Evolutionary conservation across 1,139 yeast genomes (phyloP).

Genomic region (Suzukiozyma palmioleophila): DNA sequence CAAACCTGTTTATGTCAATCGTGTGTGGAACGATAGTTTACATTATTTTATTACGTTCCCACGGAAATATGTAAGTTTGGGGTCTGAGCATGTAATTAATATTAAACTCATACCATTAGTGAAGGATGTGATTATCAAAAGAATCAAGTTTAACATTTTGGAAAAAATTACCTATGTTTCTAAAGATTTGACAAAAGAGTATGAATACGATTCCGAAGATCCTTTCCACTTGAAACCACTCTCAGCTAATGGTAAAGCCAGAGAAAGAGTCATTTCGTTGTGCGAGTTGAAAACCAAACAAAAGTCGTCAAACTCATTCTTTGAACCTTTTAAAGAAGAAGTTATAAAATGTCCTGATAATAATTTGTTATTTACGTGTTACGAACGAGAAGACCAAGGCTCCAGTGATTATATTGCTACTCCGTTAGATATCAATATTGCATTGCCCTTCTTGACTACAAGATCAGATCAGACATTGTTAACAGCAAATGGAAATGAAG

Average conservation of each 20-base stretch:
- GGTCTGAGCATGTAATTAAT: slow-evolving; percentile 56
- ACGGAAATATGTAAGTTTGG: slow-evolving; percentile 67
- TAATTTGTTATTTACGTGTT: slow-evolving; percentile 56
- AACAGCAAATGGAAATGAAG: slow-evolving; percentile 23
- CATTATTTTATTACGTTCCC: slow-evolving; percentile 79
- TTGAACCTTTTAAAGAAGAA: slow-evolving; percentile 57
- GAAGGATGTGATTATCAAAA: slow-evolving; percentile 62
- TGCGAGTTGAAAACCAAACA: slow-evolving; percentile 59
- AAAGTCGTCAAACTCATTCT: slow-evolving; percentile 26
- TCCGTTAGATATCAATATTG: slow-evolving; percentile 43
- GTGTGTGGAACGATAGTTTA: slow-evolving; percentile 77
- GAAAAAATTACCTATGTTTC: slow-evolving; percentile 71
- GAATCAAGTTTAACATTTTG: slow-evolving; percentile 66
- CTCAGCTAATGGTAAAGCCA: slow-evolving; percentile 21
- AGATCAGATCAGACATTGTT: slow-evolving; percentile 28
- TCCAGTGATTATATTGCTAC: slow-evolving; percentile 33
- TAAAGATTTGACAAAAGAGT: slow-evolving; percentile 49
- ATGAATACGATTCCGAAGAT: slow-evolving; percentile 52
- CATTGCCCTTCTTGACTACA: slow-evolving; percentile 45
- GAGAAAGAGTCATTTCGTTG: slow-evolving; percentile 54
- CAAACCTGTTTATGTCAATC: slow-evolving; percentile 77
- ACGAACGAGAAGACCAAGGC: slow-evolving; percentile 26
- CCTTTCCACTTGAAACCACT: slow-evolving; percentile 25
- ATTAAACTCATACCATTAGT: slow-evolving; percentile 72
- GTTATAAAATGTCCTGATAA: slow-evolving; percentile 56